These are phyloP conservation scores for Penicillium vulpinum DNA, from an alignment of 2,329 filamentous ascomycete species.

Conservation along the genomic window DNA sequence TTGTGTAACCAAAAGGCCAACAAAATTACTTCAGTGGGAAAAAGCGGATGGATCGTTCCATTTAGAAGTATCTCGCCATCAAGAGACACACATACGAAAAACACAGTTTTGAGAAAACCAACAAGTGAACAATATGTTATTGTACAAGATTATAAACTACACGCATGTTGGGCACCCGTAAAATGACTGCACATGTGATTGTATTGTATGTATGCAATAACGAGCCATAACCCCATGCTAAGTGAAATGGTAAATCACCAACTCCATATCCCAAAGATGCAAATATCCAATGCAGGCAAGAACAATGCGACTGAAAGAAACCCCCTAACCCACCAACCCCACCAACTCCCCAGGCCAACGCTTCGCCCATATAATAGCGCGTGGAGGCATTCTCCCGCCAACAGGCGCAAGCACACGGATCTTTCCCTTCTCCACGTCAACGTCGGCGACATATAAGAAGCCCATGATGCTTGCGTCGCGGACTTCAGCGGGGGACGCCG, in stretches of 20 bases:
- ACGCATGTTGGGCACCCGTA: not conserved
- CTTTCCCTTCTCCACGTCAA: slow-evolving; percentile 80
- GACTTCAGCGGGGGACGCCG: slow-evolving; percentile 70
- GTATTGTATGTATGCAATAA: not conserved
- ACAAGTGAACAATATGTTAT: not conserved
- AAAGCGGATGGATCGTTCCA: too few relatives aligned
- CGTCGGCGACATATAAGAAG: slow-evolving; percentile 88
- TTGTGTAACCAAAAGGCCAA: too few relatives aligned
- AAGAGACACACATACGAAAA: not conserved
- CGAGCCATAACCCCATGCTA: slow-evolving; percentile 6
- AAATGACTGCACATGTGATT: too few relatives aligned
- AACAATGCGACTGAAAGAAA: not conserved
- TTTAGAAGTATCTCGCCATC: not conserved
- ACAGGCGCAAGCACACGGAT: slow-evolving; percentile 81
- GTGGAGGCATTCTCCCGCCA: slow-evolving; percentile 73
- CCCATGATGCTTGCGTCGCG: slow-evolving; percentile 83
- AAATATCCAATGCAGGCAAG: not conserved
- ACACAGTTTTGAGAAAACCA: not conserved
- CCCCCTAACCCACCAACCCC: slow-evolving; percentile 63
- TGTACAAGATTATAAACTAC: not conserved
- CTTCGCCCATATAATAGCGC: slow-evolving; percentile 75
- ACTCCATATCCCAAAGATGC: slow-evolving; percentile 1
- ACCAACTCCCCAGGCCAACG: slow-evolving; percentile 83
- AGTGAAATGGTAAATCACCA: not conserved
- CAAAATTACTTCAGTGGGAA: too few relatives aligned